A percentile compares a stretch with the other conserved stretches of the same genome.
These are phyloP conservation scores for Dactylellina parvicollis DNA, from an alignment of 2,329 filamentous ascomycete species.

Conservation along the genomic window DNA sequence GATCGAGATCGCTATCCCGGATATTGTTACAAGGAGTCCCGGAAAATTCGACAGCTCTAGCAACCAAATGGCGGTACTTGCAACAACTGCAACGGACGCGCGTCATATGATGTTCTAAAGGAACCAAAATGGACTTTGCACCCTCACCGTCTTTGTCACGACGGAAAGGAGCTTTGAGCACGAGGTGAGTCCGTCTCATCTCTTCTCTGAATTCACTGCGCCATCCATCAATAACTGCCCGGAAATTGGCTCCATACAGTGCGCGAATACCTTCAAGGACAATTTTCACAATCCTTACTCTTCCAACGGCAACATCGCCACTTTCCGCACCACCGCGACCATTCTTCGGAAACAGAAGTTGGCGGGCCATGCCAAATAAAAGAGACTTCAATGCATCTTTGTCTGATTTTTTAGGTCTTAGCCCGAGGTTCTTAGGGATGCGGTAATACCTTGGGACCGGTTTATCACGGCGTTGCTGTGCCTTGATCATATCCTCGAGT, in stretches of 20 bases:
- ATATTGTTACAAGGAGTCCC: constrained; percentile 25
- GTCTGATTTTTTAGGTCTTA: not conserved
- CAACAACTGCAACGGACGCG: constrained; percentile 36
- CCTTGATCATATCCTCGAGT: not conserved
- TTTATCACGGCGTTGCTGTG: not conserved
- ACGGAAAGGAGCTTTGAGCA: not conserved
- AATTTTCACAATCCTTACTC: not conserved
- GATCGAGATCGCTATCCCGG: constrained; percentile 7
- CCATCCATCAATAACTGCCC: constrained; percentile 24
- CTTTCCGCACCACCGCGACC: not conserved
- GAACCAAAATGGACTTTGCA: not conserved
- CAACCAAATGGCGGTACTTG: constrained; percentile 25
- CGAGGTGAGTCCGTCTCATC: constrained; percentile 2
- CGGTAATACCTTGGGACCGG: not conserved
- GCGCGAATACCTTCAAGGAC: constrained; percentile 13
- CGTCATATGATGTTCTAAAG: not conserved
- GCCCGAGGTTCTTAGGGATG: not conserved
- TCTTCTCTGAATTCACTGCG: constrained; percentile 38
- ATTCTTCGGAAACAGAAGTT: constrained; percentile 16
- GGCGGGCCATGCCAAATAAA: constrained; percentile 12
- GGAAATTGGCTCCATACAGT: constrained; percentile 11
- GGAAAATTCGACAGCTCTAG: constrained; percentile 11
- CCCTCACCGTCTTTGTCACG: constrained; percentile 4
- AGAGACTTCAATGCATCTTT: constrained; percentile 14
- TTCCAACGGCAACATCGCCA: not conserved